These are phyloP conservation scores for Neoascochyta sp. DNA, from an alignment of 2,329 filamentous ascomycete species.

Conservation along the genomic window DNA sequence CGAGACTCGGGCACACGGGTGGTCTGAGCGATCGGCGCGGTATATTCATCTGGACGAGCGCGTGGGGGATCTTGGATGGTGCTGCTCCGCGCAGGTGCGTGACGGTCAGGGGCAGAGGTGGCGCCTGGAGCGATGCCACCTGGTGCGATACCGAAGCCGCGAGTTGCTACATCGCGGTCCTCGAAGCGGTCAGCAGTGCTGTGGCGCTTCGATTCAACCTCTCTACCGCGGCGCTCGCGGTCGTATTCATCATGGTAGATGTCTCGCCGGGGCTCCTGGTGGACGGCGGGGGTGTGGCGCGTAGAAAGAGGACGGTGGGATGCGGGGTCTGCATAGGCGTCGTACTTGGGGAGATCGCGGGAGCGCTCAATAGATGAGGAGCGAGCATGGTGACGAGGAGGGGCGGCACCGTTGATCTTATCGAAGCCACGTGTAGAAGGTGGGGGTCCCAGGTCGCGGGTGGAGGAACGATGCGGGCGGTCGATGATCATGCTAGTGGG, in stretches of 20 bases:
- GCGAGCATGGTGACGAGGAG: slow-evolving; percentile 18
- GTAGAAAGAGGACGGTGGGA: slow-evolving; percentile 40
- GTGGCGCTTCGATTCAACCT: slow-evolving; percentile 39
- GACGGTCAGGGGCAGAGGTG: slow-evolving; percentile 39
- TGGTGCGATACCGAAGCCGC: slow-evolving; percentile 48
- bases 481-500: slow-evolving; percentile 46
- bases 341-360: slow-evolving; percentile 34
- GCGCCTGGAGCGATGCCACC: slow-evolving; percentile 37
- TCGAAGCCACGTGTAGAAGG: slow-evolving; percentile 69
- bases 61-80: slow-evolving; percentile 12
- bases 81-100: no score
- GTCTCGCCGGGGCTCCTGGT: slow-evolving; percentile 47
- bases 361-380: slow-evolving; percentile 32
- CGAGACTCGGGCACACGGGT: slow-evolving; percentile 32
- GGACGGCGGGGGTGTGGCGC: slow-evolving; percentile 42
- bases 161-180: slow-evolving; percentile 44
- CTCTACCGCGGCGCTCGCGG: slow-evolving; percentile 43
- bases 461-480: slow-evolving; percentile 34
- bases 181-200: slow-evolving; percentile 29
- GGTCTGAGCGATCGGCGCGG: slow-evolving; percentile 5
- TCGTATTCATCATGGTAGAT: slow-evolving; percentile 42
- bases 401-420: slow-evolving; percentile 52
- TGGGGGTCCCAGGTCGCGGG: slow-evolving; percentile 52
- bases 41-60: slow-evolving; percentile 15
- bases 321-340: slow-evolving; percentile 38